Percentiles rank a stretch among this genome's conserved stretches.
Conservation (phyloP, 352 stramenopile species). For the Phytophthora niederhauseri region DNA sequence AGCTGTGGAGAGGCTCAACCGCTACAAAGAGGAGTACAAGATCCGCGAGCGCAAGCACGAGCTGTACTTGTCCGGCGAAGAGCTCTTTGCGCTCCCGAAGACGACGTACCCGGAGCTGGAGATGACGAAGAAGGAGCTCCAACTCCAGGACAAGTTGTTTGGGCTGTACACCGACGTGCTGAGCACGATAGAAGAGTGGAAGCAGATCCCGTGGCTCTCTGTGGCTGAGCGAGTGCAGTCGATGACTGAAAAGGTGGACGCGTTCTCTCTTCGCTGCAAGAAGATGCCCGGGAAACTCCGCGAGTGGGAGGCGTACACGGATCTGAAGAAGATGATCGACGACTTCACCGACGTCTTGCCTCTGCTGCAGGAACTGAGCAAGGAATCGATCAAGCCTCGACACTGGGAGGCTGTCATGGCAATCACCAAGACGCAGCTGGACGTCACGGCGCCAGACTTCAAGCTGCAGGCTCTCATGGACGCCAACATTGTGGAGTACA, state of each 20-base stretch:
- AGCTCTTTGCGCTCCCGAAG: constrained; percentile 96
- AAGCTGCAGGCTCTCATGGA: constrained; percentile 96
- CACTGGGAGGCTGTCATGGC: constrained; percentile 98
- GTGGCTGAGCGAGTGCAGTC: constrained; percentile 94
- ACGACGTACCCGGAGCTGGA: constrained; percentile 97
- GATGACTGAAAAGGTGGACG: constrained; percentile 98
- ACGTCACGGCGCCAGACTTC: constrained; percentile 95
- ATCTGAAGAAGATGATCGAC: constrained; percentile 97
- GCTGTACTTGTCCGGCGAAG: constrained; percentile 96
- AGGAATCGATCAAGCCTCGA: constrained; percentile 95
- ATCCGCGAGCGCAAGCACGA: constrained; percentile 98
- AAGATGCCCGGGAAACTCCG: constrained; percentile 97
- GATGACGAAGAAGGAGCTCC: constrained; percentile 97
- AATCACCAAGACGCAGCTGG: constrained; percentile 93
- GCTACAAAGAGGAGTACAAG: constrained; percentile 98
- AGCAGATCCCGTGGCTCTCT: constrained; percentile 95
- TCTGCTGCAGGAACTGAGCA: constrained; percentile 96
- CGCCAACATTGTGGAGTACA: constrained; percentile 91
- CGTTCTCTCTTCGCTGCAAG: constrained; percentile 96
- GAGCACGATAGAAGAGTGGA: constrained; percentile 97
- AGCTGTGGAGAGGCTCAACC: constrained; percentile 96
- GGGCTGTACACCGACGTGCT: constrained; percentile 98
- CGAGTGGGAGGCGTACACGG: constrained; percentile 97
- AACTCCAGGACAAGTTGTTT: constrained; percentile 95
- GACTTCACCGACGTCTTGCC: constrained; percentile 98